Conservation (phyloP, 192 early-diverging fungal species). For the Coemansia sp. region DNA sequence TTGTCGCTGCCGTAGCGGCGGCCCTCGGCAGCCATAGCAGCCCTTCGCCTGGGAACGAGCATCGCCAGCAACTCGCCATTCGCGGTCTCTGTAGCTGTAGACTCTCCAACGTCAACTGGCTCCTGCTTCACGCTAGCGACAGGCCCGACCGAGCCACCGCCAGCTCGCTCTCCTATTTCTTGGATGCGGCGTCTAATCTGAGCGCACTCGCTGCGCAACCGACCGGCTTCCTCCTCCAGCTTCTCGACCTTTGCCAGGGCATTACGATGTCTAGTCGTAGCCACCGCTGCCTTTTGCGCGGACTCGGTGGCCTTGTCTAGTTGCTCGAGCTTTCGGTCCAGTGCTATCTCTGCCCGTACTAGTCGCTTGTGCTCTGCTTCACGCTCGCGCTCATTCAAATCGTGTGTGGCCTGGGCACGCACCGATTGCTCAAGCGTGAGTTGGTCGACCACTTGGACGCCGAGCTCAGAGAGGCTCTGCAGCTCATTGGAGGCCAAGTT, state of each 20-base stretch:
- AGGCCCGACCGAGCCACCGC: not conserved
- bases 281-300: conserved; percentile 17
- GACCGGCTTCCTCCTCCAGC: conserved; percentile 10
- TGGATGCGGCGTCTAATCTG: conserved; percentile 28
- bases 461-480: conserved; percentile 28
- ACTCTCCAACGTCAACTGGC: not conserved
- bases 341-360: conserved; percentile 39
- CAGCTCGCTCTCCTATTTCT: conserved; percentile 7
- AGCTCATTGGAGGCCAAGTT: conserved; percentile 17
- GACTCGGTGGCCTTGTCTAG: conserved; percentile 20
- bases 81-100: not conserved
- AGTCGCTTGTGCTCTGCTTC: conserved; percentile 67
- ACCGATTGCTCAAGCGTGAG: conserved; percentile 62
- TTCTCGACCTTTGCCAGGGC: conserved; percentile 15
- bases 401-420: conserved; percentile 61
- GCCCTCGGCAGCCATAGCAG: conserved; percentile 7
- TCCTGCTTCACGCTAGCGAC: not conserved
- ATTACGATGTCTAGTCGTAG: conserved; percentile 42
- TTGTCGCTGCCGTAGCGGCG: not conserved
- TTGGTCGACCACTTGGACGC: conserved; percentile 59
- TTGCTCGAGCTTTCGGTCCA: conserved; percentile 19
- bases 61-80: not conserved
- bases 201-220: conserved; percentile 28
- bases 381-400: conserved; percentile 60
- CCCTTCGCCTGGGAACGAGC: conserved; percentile 3